Evolutionary conservation across 23 red algal species (phyloP).

Genomic region (Agarophyton chilense): DNA sequence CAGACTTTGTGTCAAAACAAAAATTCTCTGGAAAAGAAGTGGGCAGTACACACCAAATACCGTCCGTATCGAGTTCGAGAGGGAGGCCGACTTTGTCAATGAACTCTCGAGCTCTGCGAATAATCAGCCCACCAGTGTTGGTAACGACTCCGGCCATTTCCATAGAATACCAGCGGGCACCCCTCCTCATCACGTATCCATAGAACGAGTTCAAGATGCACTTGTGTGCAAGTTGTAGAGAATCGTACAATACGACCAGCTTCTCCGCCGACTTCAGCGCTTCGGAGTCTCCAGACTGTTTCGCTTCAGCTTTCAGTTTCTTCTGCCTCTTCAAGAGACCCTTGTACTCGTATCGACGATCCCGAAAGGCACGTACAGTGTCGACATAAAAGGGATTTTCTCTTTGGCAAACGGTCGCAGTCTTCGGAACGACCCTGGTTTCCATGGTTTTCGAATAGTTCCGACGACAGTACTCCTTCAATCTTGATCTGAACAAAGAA

Average conservation of each 20-base stretch:
- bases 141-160: conserved; percentile 99
- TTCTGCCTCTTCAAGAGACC: conserved; percentile 93
- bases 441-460: conserved; percentile 77
- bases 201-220: conserved; percentile 99
- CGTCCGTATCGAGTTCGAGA: conserved; percentile 98
- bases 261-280: conserved; percentile 66
- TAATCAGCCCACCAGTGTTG: conserved; percentile 94
- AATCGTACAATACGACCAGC: conserved; percentile 92
- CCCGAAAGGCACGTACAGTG: conserved; percentile 96
- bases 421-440: conserved; percentile 55
- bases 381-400: conserved; percentile 99
- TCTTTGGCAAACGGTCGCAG: conserved; percentile 91
- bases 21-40: conserved; percentile 89
- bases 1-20: conserved; percentile 57
- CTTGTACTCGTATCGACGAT: conserved; percentile 98
- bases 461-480: conserved; percentile 88
- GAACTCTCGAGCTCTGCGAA: conserved; percentile 89
- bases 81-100: conserved; percentile 93
- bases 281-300: conserved; percentile 48
- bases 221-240: conserved; percentile 97
- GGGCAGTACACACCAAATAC: conserved; percentile 98
- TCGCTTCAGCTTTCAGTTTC: conserved; percentile 42
- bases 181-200: conserved; percentile 97
- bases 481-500: conserved; percentile 52
- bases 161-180: conserved; percentile 99